Conservation (phyloP, 257 asterid genomes). For the Solanum tarapatanum region DNA sequence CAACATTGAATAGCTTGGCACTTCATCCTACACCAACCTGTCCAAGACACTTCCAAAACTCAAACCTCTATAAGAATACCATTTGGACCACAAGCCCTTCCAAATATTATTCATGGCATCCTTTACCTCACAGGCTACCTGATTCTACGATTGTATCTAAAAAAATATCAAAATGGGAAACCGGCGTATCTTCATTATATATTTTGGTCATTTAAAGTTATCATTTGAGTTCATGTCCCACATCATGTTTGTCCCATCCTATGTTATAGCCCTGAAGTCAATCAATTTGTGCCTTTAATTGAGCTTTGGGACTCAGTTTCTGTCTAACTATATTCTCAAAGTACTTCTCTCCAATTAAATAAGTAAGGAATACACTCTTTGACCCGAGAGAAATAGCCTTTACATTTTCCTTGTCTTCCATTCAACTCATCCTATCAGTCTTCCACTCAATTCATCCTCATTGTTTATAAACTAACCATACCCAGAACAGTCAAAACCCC, state of each 20-base stretch:
- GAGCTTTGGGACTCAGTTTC: background rate
- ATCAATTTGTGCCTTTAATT: background rate
- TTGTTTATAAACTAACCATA: background rate
- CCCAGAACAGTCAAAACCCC: background rate
- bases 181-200: background rate
- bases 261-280: background rate
- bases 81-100: background rate
- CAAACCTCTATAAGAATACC: background rate
- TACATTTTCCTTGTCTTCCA: background rate
- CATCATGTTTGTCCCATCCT: background rate
- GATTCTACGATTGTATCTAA: background rate
- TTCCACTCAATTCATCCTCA: background rate
- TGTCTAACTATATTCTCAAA: background rate
- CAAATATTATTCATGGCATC: background rate
- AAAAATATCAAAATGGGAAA: background rate
- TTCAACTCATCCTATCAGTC: background rate
- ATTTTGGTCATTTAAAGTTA: background rate
- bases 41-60: background rate
- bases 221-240: background rate
- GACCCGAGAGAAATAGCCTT: background rate
- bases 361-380: background rate
- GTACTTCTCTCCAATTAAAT: background rate
- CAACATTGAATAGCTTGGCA: background rate
- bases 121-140: background rate
- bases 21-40: background rate